Evolutionary conservation across 495 filamentous ascomycete genomes (phyloP).

Genomic region (Antarctomyces pellizariae): DNA sequence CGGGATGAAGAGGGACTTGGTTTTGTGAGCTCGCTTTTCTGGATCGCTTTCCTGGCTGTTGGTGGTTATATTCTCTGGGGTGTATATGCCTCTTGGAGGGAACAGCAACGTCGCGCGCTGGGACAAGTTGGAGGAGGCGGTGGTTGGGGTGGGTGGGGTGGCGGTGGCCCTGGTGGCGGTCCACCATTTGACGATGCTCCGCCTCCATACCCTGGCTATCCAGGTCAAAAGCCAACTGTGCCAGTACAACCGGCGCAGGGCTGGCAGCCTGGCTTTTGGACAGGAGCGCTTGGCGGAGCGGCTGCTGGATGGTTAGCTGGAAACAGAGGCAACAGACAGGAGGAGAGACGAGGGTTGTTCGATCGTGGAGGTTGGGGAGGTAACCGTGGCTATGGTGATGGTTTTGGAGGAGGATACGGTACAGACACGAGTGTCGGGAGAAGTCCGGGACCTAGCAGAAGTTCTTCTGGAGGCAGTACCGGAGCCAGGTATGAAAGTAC

Average conservation of each 20-base stretch:
- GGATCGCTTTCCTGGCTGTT: conserved; percentile 7
- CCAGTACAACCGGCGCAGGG: conserved; percentile 18
- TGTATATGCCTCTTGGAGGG: conserved; percentile 1
- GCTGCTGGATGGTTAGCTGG: conserved; percentile 48
- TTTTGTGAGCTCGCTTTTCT: conserved; percentile 13
- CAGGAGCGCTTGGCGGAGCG: conserved; percentile 45
- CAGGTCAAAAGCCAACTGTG: conserved; percentile 5
- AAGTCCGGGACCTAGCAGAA: conserved; percentile 14
- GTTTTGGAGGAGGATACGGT: conserved; percentile 19
- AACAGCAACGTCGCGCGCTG: conserved; percentile 4
- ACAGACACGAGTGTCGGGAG: conserved; percentile 25
- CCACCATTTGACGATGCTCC: conserved; percentile 34
- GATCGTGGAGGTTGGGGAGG: conserved; percentile 10
- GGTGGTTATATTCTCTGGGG: conserved; percentile 5
- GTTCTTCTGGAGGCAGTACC: conserved; percentile 19
- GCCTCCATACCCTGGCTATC: conserved; percentile 26
- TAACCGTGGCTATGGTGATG: conserved; percentile 7
- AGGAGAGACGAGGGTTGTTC: too few relatives aligned
- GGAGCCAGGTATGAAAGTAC: conserved; percentile 47
- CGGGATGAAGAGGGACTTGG: conserved; percentile 5
- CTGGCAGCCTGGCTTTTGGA: conserved; percentile 82
- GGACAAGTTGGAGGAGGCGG: conserved; percentile 18
- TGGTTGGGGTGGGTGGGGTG: conserved; percentile 27
- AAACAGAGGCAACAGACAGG: conserved; percentile 18
- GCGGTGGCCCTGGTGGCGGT: conserved; percentile 23